Evolutionary conservation across 495 filamentous ascomycete species (phyloP).

Genomic region (Trichoderma erinaceum): DNA sequence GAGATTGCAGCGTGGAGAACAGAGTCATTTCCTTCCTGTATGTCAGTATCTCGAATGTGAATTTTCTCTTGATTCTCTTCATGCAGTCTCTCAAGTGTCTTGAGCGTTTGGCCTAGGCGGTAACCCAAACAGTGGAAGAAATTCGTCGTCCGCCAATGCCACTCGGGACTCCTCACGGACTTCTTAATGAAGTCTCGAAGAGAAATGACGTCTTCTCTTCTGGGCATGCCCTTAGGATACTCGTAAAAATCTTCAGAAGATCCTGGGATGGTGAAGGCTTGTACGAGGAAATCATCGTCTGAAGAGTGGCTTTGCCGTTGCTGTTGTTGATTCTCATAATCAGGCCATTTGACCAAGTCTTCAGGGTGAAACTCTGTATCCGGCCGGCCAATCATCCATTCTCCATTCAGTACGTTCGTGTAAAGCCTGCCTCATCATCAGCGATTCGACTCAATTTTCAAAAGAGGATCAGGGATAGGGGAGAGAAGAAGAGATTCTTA

Average conservation of each 20-base stretch:
- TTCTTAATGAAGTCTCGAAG: not conserved
- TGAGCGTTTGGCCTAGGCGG: constrained; percentile 15
- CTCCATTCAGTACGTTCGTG: not conserved
- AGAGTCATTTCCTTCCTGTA: not conserved
- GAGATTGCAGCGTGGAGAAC: not conserved
- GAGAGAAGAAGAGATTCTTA: not conserved
- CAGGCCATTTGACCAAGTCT: constrained; percentile 3
- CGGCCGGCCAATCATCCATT: not conserved
- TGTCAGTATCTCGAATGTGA: not conserved
- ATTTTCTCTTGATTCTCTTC: not conserved
- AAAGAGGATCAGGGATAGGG: not conserved
- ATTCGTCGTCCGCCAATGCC: not conserved
- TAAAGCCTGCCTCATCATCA: not conserved
- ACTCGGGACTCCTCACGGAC: not conserved
- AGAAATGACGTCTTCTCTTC: not conserved
- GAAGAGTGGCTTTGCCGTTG: not conserved
- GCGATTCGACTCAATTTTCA: not conserved
- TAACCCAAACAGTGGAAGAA: constrained; percentile 14
- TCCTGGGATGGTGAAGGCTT: not conserved
- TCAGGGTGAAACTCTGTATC: constrained; percentile 9
- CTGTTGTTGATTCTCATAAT: not conserved
- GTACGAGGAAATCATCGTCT: not conserved
- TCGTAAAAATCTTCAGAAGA: not conserved
- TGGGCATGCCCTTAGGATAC: not conserved
- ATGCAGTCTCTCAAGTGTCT: not conserved